Evolutionary conservation across 2,329 filamentous ascomycete genomes (phyloP), one percentile per base, ranked within the genome.

Genomic region (Calonectria honghensis): DNA sequence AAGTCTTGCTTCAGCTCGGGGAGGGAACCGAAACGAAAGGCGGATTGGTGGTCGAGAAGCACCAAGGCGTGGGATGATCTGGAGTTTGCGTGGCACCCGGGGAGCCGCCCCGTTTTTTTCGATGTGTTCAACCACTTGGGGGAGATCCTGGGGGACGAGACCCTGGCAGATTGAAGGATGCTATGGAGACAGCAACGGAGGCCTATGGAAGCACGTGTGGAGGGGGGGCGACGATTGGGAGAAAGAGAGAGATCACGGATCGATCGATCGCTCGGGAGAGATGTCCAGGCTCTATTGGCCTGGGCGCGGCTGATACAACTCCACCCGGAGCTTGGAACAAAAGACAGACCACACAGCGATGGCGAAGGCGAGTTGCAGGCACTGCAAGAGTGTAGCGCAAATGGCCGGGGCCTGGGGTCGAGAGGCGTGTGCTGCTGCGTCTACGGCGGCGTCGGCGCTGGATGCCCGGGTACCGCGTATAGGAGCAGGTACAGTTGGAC

Each of bases 11-110:
- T 61, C 68, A 59, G 68, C 32, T 61, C 20, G 54, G 45, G 39
- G 39, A 11, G 52, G 52, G 24, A 31, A 41, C 41, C 54, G 54
- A 70, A 64, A 7, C 54, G 54, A 70, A 64, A 7, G 45, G 31
- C 39, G 31, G 52, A 32, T 45, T 45, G 50, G 39, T 51, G 68
- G 68, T 35, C 37, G 51, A 59, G 66, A 59, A 45, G 41, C 27
- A 31, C 65, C 65, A 68, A 50, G n/a, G n/a, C 45, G 45, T 68
- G 65, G 65, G 65, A 68, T 48, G 66, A 13, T n/a, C 50, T 31
- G 61, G 37, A 31, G 61, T 29, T 64, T 41, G 37, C 27, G 61
- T 64, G 61, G 61, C 61, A 39, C 37, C 37, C 48, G 61, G 61
- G 61, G 37, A 32, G 39, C 37, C 37, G 24, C 61, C 61, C 61